A percentile compares a stretch with the other conserved stretches of the same genome.
These are phyloP conservation scores for Spathaspora hagerdaliae DNA, from an alignment of 805 yeast genomes.

Conservation along the genomic window DNA sequence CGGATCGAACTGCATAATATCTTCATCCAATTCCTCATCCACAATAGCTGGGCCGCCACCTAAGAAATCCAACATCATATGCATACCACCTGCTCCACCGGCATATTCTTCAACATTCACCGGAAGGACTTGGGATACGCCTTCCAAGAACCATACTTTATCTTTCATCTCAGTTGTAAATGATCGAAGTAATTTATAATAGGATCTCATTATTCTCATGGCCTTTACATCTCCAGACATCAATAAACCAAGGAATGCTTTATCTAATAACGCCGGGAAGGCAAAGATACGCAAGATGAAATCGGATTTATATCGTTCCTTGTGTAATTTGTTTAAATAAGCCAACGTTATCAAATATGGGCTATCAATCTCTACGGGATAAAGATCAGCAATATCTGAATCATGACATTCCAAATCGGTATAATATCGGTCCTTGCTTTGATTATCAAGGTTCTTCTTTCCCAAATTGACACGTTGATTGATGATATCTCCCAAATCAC, in stretches of 20 bases:
- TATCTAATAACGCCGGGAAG: conserved; percentile 88
- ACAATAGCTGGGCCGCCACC: conserved; percentile 59
- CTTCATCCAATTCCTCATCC: conserved; percentile 31
- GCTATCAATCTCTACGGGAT: conserved; percentile 78
- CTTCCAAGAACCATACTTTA: conserved; percentile 90
- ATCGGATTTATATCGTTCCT: conserved; percentile 79
- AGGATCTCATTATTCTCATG: conserved; percentile 86
- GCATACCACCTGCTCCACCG: conserved; percentile 86
- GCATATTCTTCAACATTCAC: conserved; percentile 88
- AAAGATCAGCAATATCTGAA: conserved; percentile 76
- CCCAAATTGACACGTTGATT: conserved; percentile 33
- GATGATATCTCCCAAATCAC: conserved; percentile 78
- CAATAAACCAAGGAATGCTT: conserved; percentile 67
- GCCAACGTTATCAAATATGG: conserved; percentile 88
- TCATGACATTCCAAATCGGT: conserved; percentile 80
- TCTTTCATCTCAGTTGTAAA: conserved; percentile 87
- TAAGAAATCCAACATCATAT: conserved; percentile 83
- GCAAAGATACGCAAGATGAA: conserved; percentile 85
- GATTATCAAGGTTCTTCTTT: conserved; percentile 12
- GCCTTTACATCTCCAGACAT: conserved; percentile 85
- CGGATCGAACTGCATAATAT: conserved; percentile 39
- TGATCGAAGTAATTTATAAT: conserved; percentile 74
- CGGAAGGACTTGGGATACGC: conserved; percentile 82
- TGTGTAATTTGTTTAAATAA: conserved; percentile 75
- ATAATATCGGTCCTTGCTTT: conserved; percentile 26